Evolutionary conservation across 2,329 filamentous ascomycete genomes (phyloP).

Genomic region (Nannizzia gypsea): DNA sequence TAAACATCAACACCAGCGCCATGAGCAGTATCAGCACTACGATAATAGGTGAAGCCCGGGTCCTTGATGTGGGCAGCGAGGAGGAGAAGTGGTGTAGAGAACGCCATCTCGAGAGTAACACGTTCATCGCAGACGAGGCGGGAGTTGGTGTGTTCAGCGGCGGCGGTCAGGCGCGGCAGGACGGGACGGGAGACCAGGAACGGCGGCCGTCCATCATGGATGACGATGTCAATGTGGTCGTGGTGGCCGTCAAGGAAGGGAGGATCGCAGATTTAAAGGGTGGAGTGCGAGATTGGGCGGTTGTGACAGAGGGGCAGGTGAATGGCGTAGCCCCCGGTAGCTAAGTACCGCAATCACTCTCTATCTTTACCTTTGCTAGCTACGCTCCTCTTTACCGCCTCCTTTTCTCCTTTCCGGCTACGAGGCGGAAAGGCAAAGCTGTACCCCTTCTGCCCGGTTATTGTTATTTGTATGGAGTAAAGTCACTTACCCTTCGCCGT

Average conservation of each 20-base stretch:
- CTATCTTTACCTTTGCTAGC: no score
- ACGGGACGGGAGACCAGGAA: slow-evolving; percentile 21
- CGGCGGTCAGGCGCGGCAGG: slow-evolving; percentile 11
- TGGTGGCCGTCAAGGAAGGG: slow-evolving; percentile 73
- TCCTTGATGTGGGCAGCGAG: slow-evolving; percentile 61
- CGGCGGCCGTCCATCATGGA: slow-evolving; percentile 46
- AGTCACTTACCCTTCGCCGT: neutral
- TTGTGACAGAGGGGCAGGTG: slow-evolving; percentile 25
- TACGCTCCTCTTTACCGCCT: no score
- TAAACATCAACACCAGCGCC: slow-evolving; percentile 83
- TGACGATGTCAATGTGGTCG: slow-evolving; percentile 74
- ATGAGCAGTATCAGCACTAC: slow-evolving; percentile 83
- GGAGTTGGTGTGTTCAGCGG: slow-evolving; percentile 35
- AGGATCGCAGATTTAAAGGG: slow-evolving; percentile 93
- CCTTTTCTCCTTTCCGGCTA: no score
- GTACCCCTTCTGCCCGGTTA: no score
- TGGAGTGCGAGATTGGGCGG: slow-evolving; percentile 66
- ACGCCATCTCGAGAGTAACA: slow-evolving; percentile 83
- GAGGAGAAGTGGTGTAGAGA: slow-evolving; percentile 77
- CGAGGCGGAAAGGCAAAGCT: no score
- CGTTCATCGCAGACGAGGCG: slow-evolving; percentile 49
- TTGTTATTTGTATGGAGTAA: no score
- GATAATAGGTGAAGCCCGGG: slow-evolving; percentile 73
- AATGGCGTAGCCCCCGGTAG: neutral
- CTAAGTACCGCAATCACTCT: no score